These are phyloP conservation scores for Trichosporon sp. DNA, from an alignment of 1,284 basidiomycete species.

Conservation along the genomic window DNA sequence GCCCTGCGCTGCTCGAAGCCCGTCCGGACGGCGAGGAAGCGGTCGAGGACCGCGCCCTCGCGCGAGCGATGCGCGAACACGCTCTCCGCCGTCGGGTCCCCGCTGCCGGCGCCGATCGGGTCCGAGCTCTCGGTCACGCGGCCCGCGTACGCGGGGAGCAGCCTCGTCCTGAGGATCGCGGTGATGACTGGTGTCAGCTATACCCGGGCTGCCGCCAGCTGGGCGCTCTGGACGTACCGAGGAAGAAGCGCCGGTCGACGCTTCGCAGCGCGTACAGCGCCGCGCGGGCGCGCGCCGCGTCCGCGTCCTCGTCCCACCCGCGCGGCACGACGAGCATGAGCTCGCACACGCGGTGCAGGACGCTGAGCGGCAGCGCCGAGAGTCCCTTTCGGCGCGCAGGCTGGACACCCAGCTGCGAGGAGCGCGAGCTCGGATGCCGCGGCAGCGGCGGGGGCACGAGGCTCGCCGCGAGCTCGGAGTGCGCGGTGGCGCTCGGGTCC, in stretches of 20 bases:
- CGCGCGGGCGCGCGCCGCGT: conserved; percentile 30
- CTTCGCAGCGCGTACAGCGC: conserved; percentile 33
- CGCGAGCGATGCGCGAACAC: conserved; percentile 34
- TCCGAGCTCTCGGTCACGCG: conserved; percentile 28
- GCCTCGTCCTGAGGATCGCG: conserved; percentile 30
- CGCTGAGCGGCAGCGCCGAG: conserved; percentile 28
- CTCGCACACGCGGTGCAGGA: conserved; percentile 33
- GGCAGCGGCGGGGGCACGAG: not conserved
- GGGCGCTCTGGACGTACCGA: conserved; percentile 30
- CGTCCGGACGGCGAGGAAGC: conserved; percentile 40
- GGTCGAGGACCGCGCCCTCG: conserved; percentile 42
- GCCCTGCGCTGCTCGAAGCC: conserved; percentile 36
- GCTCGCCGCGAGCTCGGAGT: not conserved
- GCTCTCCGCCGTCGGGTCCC: conserved; percentile 3
- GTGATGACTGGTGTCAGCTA: conserved; percentile 28
- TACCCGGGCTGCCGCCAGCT: not conserved
- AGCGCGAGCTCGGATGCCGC: not conserved
- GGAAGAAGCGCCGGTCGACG: conserved; percentile 38
- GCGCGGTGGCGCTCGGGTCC: not conserved
- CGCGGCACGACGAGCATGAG: conserved; percentile 35
- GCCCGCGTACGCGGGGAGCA: conserved; percentile 23
- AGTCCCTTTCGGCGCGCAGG: not conserved
- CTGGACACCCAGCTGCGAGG: not conserved
- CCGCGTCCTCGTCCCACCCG: conserved; percentile 32
- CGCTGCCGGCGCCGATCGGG: conserved; percentile 26